Percentiles rank a stretch among this genome's conserved stretches.
These are phyloP conservation scores for Pythium aquatile DNA, from an alignment of 352 stramenopile species.

Conservation along the genomic window DNA sequence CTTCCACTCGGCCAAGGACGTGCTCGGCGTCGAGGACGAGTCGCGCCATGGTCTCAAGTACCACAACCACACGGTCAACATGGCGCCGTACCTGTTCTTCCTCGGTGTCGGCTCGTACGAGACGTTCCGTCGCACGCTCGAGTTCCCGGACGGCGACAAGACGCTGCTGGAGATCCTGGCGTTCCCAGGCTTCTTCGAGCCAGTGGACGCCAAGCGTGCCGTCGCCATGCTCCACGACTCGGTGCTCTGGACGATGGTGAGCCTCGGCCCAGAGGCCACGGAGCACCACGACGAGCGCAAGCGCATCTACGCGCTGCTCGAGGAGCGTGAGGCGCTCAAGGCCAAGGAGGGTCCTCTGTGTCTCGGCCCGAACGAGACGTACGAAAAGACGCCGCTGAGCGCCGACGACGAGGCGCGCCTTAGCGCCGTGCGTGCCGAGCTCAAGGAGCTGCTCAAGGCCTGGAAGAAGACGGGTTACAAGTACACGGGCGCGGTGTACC, in stretches of 20 bases:
- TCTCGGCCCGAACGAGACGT: conserved; percentile 51
- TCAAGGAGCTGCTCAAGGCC: conserved; percentile 60
- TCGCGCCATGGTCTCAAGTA: conserved; percentile 73
- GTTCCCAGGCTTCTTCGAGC: conserved; percentile 69
- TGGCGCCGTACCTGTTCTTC: conserved; percentile 83
- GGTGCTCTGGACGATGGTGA: conserved; percentile 70
- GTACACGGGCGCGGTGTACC: conserved; percentile 78
- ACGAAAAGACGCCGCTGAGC: conserved; percentile 44
- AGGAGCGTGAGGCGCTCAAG: conserved; percentile 66
- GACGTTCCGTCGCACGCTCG: conserved; percentile 65
- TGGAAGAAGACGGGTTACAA: conserved; percentile 85
- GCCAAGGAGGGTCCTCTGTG: conserved; percentile 60
- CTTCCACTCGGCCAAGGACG: conserved; percentile 52
- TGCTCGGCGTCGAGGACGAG: conserved; percentile 49
- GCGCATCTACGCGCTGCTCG: conserved; percentile 62
- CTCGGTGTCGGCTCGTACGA: conserved; percentile 75
- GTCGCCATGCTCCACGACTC: conserved; percentile 80
- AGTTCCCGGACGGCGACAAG: conserved; percentile 75
- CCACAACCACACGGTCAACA: conserved; percentile 84
- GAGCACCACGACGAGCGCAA: conserved; percentile 73
- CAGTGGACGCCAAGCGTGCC: conserved; percentile 59
- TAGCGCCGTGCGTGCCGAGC: conserved; percentile 42
- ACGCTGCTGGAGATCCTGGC: conserved; percentile 69
- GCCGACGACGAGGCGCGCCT: conserved; percentile 47
- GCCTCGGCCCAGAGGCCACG: conserved; percentile 62